Evolutionary conservation across 306 rosid genomes (phyloP), one percentile per base, ranked within the genome.

Genomic region (Dryas drummondii): DNA sequence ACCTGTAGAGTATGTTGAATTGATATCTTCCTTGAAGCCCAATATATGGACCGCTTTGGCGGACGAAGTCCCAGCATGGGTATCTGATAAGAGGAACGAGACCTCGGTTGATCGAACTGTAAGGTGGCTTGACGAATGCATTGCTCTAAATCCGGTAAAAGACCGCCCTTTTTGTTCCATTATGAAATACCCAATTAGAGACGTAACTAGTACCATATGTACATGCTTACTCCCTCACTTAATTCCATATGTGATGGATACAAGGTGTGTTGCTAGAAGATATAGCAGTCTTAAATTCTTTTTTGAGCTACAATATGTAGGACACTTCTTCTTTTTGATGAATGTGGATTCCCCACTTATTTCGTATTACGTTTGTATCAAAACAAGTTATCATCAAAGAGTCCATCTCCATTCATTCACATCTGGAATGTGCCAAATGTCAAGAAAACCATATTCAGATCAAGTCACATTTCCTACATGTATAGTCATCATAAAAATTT

Each of bases 21-120:
- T 91, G 90, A 90, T 94, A 73, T 85, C 88, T 60, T 81, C 79
- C 79, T 79, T 94, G 90, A 86, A 72, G 80, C 97, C 97, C 15
- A 84, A 92, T 63, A 72, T 90, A 64, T 94, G 99, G 99, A 91
- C 83, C 15, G 64, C 92, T 82, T 85, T 94, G 93, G 93, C 97
- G 41, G 97, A 94, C 74, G 99, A 94, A 77, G 97, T 92, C 44
- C 97, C 99, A 61, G 84, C 93, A 40, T 91, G 97, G 97, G 99
- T 89, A 47, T 74, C 91, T 22, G 81, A 82, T 44, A 90, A 92
- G 86, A 92, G 99, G 84, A 91, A 90, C 87, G 86, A 15, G 77
- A 83, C 87, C 76, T 90, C 99, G 0, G 97, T 92, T 63, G 97
- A 94, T 84, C 88, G 99, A 75, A 91, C 99, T 72, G 58, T 94